Evolutionary conservation across 2,329 filamentous ascomycete species (phyloP), one percentile per base, ranked within the genome.

Genomic region (Trichoderma simmonsii): DNA sequence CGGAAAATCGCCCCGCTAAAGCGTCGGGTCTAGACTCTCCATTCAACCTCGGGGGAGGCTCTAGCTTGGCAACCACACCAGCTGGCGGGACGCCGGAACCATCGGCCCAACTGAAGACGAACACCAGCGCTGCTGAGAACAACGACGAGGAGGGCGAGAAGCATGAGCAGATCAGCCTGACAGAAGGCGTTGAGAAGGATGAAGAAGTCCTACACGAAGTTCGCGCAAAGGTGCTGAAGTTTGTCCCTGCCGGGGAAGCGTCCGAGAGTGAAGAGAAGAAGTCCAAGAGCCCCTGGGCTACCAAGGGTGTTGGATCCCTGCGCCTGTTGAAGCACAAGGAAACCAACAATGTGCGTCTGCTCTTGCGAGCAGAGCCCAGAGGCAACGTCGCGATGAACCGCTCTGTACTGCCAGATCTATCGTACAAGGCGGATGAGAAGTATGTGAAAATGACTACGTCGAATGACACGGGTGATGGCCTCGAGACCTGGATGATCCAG

Each of bases 321-420:
- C 90, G 92, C 51, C 79, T 97, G 15, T 84, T 97, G 73, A 91
- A 92, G 81, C 87, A 95, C 83, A 92, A 93, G 79, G 85, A 86
- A 18, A 93, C 90, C 0, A 89, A 88, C 24, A 85, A 87, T 32
- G 87, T 90, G 4, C 89, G 93, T 54, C 83, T 96, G 60, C 82
- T 97, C 24, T 82, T 95, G 73, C 89, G 93, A 64, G 89, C 89
- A n/a, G 92, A 94, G 74, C 92, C 93, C 0, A 87, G 90, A 74
- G 93, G 93, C 18, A 88, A 91, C 51, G 85, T 95, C 61, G 87
- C 92, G 4, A 83, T 97, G 77, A 97, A 97, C 82, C 88, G 91
- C 75, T 81, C 85, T 24, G 80, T 95, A 63, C 81, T 93, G 39
- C 83, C 88, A 2, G 83, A 86, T n/a, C 81, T 90, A 67, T 84